Evolutionary conservation across 2,329 filamentous ascomycete genomes (phyloP).

Genomic region (Sclerotinia subarctica): DNA sequence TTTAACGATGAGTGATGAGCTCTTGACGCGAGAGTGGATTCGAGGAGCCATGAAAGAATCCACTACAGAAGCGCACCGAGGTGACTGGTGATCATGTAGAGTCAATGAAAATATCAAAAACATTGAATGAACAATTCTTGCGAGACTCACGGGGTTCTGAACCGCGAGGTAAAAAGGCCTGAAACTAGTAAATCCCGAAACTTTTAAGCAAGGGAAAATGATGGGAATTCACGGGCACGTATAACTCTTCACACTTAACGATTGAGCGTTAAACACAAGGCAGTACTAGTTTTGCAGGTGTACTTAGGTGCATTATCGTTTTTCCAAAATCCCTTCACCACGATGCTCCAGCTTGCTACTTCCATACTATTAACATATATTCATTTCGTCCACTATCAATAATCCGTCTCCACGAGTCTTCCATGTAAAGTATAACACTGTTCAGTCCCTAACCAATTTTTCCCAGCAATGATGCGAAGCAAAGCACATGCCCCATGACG

Average conservation of each 20-base stretch:
- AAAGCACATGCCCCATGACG: slow-evolving; percentile 8
- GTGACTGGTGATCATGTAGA: neutral
- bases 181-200: neutral
- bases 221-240: neutral
- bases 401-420: neutral
- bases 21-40: neutral
- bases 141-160: neutral
- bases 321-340: neutral
- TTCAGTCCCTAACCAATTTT: neutral
- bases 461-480: slow-evolving; percentile 17
- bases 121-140: neutral
- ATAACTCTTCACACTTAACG: neutral
- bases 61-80: neutral
- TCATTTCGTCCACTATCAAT: neutral
- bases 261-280: neutral
- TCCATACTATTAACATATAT: slow-evolving; percentile 2
- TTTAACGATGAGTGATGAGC: neutral
- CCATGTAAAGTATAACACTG: neutral
- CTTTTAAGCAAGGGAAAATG: neutral
- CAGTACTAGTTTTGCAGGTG: neutral
- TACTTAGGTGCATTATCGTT: neutral
- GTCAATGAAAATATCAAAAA: neutral
- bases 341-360: neutral
- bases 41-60: neutral
- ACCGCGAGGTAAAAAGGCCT: neutral